phyloP scores from a whole-genome alignment of 2,329 filamentous ascomycete species.

The Monosporascus sp. region DNA sequence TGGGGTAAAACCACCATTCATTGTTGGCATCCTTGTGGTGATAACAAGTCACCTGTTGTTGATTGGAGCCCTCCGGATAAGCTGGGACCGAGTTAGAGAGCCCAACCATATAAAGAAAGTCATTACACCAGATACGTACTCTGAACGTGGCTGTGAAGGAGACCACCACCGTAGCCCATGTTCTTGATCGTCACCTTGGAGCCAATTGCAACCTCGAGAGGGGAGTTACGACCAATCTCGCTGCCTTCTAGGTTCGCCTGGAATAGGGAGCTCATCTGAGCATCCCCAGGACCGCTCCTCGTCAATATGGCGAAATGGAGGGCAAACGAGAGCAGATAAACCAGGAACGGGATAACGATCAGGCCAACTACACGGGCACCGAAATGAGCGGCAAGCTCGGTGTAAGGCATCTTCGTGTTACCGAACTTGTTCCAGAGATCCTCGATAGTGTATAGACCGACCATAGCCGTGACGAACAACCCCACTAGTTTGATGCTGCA shows the following conservation, averaged over 20 bases:
- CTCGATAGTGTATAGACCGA: constrained; percentile 92
- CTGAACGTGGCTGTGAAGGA: constrained; percentile 94
- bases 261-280: constrained; percentile 99
- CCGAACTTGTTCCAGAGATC: constrained; percentile 99
- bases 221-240: constrained; percentile 89
- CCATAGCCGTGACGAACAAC: constrained; percentile 89
- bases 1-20: constrained; percentile 98
- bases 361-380: constrained; percentile 76
- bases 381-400: constrained; percentile 68
- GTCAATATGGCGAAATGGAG: constrained; percentile 91
- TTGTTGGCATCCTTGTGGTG: constrained; percentile 99
- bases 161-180: constrained; percentile 96
- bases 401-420: constrained; percentile 75
- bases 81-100: constrained; percentile 30
- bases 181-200: constrained; percentile 94
- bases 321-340: constrained; percentile 95
- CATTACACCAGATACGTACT: constrained; percentile 35
- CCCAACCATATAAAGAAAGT: background rate
- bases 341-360: constrained; percentile 80
- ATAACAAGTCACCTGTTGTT: constrained; percentile 98
- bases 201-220: constrained; percentile 83
- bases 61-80: constrained; percentile 85
- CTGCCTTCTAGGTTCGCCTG: constrained; percentile 94
- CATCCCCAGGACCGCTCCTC: constrained; percentile 91
- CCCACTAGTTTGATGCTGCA: constrained; percentile 99